Conservation (phyloP, 352 stramenopile genomes). For the Blastocystis sp. region DNA sequence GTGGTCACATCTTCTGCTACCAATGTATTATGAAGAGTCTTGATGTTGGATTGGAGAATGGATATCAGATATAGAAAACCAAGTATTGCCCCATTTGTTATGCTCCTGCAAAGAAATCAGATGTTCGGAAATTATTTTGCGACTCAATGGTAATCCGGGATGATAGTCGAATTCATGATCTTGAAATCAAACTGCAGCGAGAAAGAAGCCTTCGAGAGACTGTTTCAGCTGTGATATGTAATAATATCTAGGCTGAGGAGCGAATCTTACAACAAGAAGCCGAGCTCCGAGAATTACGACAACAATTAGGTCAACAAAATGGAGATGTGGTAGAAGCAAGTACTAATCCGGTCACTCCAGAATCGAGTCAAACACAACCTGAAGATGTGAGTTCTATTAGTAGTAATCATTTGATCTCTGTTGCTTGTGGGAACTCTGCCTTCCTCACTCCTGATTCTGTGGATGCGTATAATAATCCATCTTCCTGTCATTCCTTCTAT, state of each 20-base stretch:
- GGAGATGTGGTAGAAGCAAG: background rate
- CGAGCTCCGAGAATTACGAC: background rate
- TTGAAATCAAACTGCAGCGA: background rate
- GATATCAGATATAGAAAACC: background rate
- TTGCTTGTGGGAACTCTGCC: background rate
- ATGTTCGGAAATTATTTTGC: conserved; percentile 18
- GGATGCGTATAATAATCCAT: background rate
- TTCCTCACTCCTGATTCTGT: background rate
- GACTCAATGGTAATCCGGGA: background rate
- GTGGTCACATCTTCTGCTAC: conserved; percentile 40
- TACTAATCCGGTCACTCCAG: background rate
- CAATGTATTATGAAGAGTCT: conserved; percentile 14
- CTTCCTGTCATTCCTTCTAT: background rate
- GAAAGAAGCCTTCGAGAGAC: background rate
- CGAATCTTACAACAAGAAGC: background rate
- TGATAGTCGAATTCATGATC: background rate
- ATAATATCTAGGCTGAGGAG: conserved; percentile 40
- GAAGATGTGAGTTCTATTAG: background rate
- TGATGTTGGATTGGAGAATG: background rate
- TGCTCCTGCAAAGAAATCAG: background rate
- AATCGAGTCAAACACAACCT: background rate
- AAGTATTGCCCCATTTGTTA: conserved; percentile 10
- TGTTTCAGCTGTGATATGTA: background rate
- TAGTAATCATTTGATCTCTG: background rate
- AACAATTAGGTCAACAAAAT: background rate